phyloP scores from a whole-genome alignment of 192 early-diverging fungal species.

The Umbelopsis sp. region DNA sequence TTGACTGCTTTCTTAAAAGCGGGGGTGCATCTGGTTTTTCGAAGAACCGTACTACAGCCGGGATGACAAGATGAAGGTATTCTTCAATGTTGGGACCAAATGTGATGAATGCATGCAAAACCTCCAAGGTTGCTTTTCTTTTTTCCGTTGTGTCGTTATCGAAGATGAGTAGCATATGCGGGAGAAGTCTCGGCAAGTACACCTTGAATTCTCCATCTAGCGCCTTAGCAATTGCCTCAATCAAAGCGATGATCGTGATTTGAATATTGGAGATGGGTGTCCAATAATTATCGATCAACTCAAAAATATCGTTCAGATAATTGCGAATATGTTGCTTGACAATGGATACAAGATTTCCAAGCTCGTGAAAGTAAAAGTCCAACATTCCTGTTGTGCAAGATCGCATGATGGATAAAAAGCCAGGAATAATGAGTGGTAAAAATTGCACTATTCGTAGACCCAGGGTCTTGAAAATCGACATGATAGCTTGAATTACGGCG shows the following conservation, averaged over 20 bases:
- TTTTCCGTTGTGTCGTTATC: conserved; percentile 76
- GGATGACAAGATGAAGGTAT: conserved; percentile 90
- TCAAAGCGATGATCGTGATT: conserved; percentile 80
- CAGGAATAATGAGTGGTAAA: conserved; percentile 90
- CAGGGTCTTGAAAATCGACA: conserved; percentile 91
- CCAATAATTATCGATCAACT: conserved; percentile 79
- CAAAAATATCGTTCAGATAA: conserved; percentile 80
- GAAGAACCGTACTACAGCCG: conserved; percentile 78
- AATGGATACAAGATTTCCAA: conserved; percentile 80
- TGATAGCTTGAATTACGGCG: conserved; percentile 85
- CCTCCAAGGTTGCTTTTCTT: conserved; percentile 64
- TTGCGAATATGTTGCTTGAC: conserved; percentile 90
- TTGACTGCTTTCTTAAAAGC: conserved; percentile 62
- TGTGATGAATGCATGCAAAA: conserved; percentile 76
- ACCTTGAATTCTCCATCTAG: conserved; percentile 89
- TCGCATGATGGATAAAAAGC: conserved; percentile 85
- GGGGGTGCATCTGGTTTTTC: conserved; percentile 70
- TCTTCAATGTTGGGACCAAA: conserved; percentile 91
- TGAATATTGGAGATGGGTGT: conserved; percentile 70
- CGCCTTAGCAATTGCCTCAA: conserved; percentile 84
- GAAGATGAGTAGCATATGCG: conserved; percentile 84
- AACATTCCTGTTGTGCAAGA: conserved; percentile 76
- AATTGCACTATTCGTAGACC: conserved; percentile 90
- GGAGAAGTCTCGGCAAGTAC: conserved; percentile 79
- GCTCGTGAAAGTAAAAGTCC: conserved; percentile 90